Conservation (phyloP, 2,329 filamentous ascomycete genomes). For the Pyrenochaeta sp. region DNA sequence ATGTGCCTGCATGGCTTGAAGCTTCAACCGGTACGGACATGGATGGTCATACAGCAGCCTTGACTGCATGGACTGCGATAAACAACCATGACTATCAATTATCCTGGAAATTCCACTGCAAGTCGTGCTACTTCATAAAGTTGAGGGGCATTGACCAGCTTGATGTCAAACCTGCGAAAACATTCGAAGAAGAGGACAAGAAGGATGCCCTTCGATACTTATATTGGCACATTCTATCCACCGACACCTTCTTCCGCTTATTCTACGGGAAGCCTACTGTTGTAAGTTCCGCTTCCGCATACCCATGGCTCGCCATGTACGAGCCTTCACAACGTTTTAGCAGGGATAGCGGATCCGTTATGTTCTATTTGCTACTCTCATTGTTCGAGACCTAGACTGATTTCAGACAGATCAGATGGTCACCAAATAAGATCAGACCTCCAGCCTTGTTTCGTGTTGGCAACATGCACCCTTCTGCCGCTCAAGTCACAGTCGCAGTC, state of each 20-base stretch:
- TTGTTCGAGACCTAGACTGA: not conserved
- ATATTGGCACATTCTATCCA: conserved; percentile 35
- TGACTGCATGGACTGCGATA: conserved; percentile 34
- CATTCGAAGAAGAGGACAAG: conserved; percentile 31
- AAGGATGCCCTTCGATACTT: conserved; percentile 24
- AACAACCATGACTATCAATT: conserved; percentile 39
- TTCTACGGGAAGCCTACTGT: conserved; percentile 38
- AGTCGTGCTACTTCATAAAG: conserved; percentile 34
- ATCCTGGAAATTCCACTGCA: conserved; percentile 41
- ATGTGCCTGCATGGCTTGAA: conserved; percentile 38
- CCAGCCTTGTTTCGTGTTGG: conserved; percentile 24
- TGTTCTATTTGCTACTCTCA: not conserved
- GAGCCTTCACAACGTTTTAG: not conserved
- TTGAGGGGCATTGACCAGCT: conserved; percentile 27
- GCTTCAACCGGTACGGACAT: conserved; percentile 17
- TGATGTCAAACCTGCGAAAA: conserved; percentile 26
- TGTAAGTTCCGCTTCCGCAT: conserved; percentile 5
- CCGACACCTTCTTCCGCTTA: conserved; percentile 35
- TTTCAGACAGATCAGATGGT: conserved; percentile 21
- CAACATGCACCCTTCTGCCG: conserved; percentile 28
- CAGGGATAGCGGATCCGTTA: not conserved
- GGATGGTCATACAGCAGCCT: conserved; percentile 30
- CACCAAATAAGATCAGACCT: conserved; percentile 25
- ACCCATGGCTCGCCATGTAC: not conserved
- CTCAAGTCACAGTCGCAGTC: conserved; percentile 21